A percentile compares a stretch with the other conserved stretches of the same genome.
Conservation (phyloP, 352 stramenopile genomes). For the Pythium dissotocum region DNA sequence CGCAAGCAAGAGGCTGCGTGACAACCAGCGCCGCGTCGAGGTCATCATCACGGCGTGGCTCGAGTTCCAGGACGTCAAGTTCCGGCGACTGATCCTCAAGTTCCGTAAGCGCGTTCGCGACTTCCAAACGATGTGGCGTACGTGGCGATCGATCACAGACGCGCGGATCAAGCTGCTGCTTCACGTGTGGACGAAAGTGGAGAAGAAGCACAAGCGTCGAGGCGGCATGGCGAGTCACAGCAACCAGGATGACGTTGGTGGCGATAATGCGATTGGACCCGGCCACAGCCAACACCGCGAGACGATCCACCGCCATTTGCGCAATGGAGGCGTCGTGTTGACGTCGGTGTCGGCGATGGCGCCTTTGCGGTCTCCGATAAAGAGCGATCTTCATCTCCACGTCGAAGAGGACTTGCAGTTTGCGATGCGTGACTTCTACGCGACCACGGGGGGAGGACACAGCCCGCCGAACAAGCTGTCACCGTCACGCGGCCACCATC, state of each 20-base stretch:
- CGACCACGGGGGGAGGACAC: slow-evolving; percentile 11
- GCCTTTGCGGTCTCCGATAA: slow-evolving; percentile 13
- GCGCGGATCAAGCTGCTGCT: slow-evolving; percentile 71
- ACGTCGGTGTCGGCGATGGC: slow-evolving; percentile 32
- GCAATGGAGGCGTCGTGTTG: slow-evolving; percentile 53
- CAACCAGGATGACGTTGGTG: not conserved
- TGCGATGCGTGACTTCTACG: slow-evolving; percentile 66
- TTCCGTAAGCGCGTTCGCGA: slow-evolving; percentile 74
- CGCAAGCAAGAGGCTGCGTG: slow-evolving; percentile 20
- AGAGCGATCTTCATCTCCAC: slow-evolving; percentile 40
- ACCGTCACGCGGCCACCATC: slow-evolving; percentile 11
- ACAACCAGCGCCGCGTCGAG: slow-evolving; percentile 31
- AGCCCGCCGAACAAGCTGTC: slow-evolving; percentile 11
- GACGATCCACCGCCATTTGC: slow-evolving; percentile 54
- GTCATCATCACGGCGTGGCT: slow-evolving; percentile 76
- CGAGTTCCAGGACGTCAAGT: slow-evolving; percentile 85
- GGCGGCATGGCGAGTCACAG: slow-evolving; percentile 22
- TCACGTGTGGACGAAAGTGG: slow-evolving; percentile 63
- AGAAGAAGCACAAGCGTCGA: slow-evolving; percentile 55
- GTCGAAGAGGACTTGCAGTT: slow-evolving; percentile 58
- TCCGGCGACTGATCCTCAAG: slow-evolving; percentile 71
- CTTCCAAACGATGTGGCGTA: slow-evolving; percentile 76
- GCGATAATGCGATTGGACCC: not conserved
- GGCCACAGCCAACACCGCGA: slow-evolving; percentile 5
- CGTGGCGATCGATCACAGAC: slow-evolving; percentile 71